A percentile compares a stretch with the other conserved stretches of the same genome.
These are phyloP conservation scores for Buxus sempervirens DNA, from an alignment of 164 flowering plant genomes.

Conservation along the genomic window DNA sequence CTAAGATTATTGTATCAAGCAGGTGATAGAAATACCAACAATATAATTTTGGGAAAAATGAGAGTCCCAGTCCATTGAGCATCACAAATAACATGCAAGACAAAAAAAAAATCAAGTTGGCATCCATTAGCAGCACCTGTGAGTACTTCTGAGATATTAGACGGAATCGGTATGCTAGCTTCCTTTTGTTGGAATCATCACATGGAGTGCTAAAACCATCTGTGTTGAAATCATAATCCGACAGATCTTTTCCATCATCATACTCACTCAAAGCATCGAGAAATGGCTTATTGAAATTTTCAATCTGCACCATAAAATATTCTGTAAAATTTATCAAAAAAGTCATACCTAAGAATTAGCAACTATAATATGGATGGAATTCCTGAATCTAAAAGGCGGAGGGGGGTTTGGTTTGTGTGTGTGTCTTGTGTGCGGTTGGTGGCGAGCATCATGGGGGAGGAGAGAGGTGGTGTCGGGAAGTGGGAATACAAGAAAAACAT, in stretches of 20 bases:
- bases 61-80: background rate
- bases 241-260: conserved; percentile 83
- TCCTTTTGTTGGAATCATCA: conserved; percentile 67
- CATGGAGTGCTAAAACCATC: conserved; percentile 58
- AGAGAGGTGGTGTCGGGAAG: no score
- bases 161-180: conserved; percentile 78
- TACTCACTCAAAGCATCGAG: conserved; percentile 57
- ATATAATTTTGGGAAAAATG: background rate
- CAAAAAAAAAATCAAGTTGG: conserved; percentile 6
- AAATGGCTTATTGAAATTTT: conserved; percentile 68
- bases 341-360: background rate
- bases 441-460: no score
- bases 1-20: background rate
- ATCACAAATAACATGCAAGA: background rate
- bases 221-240: conserved; percentile 64
- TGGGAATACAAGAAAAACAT: background rate
- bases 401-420: no score
- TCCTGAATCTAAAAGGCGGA: background rate
- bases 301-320: conserved; percentile 52
- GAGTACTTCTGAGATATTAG: conserved; percentile 58
- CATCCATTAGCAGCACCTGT: conserved; percentile 42
- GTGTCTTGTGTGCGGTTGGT: no score
- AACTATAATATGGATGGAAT: background rate
- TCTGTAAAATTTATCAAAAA: conserved; percentile 2
- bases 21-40: background rate